A percentile compares a stretch with the other conserved stretches of the same genome.
phyloP scores from a whole-genome alignment of 352 stramenopile genomes.

The Globisporangium nagaii region DNA sequence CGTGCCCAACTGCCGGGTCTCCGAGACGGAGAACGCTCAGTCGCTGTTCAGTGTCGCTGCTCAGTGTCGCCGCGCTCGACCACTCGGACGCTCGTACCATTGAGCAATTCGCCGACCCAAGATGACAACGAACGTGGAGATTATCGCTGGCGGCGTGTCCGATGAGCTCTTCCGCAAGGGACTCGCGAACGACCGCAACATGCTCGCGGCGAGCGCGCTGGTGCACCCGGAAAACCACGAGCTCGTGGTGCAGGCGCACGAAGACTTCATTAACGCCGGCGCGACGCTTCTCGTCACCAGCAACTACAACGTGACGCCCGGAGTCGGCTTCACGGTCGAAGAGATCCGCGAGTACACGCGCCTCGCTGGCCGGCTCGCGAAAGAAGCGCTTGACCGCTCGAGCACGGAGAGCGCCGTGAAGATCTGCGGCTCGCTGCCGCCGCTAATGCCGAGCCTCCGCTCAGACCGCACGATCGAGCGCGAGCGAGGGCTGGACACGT shows the following conservation, averaged over 20 bases:
- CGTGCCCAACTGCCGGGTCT: too few relatives aligned
- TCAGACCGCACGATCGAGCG: slow-evolving; percentile 81
- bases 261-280: slow-evolving; percentile 73
- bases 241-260: slow-evolving; percentile 60
- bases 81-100: too few relatives aligned
- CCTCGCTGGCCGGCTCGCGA: slow-evolving; percentile 59
- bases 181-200: slow-evolving; percentile 87
- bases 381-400: slow-evolving; percentile 27
- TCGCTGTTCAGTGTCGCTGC: too few relatives aligned
- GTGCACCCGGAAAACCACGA: slow-evolving; percentile 59
- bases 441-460: slow-evolving; percentile 87
- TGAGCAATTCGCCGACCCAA: neutral
- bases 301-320: slow-evolving; percentile 86
- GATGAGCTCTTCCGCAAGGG: slow-evolving; percentile 86
- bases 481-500: slow-evolving; percentile 63
- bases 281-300: slow-evolving; percentile 82
- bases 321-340: slow-evolving; percentile 74
- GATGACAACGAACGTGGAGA: slow-evolving; percentile 19
- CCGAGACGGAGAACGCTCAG: too few relatives aligned
- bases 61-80: too few relatives aligned
- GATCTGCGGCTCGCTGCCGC: slow-evolving; percentile 85
- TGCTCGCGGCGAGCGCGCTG: slow-evolving; percentile 84
- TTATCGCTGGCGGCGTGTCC: slow-evolving; percentile 82
- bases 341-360: slow-evolving; percentile 66
- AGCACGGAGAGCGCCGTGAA: slow-evolving; percentile 25